Evolutionary conservation across 306 rosid genomes (phyloP).

Genomic region (Acmispon strigosus): DNA sequence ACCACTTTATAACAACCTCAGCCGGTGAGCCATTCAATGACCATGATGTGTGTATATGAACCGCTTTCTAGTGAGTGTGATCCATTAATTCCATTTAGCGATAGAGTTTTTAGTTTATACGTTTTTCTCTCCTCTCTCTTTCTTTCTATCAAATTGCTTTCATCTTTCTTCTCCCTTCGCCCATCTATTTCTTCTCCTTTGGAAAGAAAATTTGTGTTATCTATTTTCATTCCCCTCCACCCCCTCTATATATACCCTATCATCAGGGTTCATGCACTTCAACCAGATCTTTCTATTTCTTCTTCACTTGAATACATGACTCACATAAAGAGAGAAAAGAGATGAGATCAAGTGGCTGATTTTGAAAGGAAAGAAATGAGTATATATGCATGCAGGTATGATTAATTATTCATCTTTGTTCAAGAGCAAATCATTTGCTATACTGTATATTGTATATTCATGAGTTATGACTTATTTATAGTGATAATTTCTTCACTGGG

Average conservation of each 20-base stretch:
- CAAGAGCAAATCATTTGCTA: background rate
- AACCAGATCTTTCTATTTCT: background rate
- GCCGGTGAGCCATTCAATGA: conserved; percentile 22
- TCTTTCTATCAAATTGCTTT: background rate
- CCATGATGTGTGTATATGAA: conserved; percentile 11
- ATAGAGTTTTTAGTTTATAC: conserved; percentile 19
- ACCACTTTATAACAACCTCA: background rate
- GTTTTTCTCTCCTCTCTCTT: conserved; percentile 21
- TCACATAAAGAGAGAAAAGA: background rate
- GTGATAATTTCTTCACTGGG: too few species aligned
- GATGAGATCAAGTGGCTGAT: background rate
- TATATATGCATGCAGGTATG: conserved; percentile 12
- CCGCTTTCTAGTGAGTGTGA: background rate
- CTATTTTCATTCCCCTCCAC: too few species aligned
- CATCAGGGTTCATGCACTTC: background rate
- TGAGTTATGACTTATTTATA: too few species aligned
- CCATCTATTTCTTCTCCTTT: background rate
- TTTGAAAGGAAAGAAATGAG: background rate
- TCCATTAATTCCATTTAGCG: background rate
- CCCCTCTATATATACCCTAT: background rate
- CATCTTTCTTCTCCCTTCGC: background rate
- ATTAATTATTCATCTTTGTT: background rate
- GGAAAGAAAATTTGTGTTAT: background rate
- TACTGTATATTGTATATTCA: too few species aligned
- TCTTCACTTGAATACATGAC: background rate